These are phyloP conservation scores for Rhodotorula sp. DNA, from an alignment of 1,284 basidiomycete species.

Conservation along the genomic window DNA sequence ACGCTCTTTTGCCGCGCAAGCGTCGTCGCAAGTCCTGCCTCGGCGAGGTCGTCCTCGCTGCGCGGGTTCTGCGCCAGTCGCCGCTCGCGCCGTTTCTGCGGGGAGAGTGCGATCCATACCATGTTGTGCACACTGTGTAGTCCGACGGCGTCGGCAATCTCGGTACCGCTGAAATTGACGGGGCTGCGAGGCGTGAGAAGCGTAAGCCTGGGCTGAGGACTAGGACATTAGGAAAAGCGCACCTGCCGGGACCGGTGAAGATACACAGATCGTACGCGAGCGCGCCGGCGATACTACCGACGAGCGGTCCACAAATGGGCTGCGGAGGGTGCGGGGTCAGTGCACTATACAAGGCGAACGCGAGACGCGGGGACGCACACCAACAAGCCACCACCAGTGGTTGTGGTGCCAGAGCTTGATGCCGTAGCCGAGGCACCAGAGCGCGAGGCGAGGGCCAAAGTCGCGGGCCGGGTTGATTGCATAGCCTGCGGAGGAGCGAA, in stretches of 20 bases:
- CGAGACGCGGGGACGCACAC: slow-evolving; percentile 7
- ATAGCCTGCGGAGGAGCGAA: slow-evolving; percentile 13
- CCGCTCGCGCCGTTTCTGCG: slow-evolving; percentile 1
- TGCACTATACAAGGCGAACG: neutral
- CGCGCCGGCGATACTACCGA: slow-evolving; percentile 34
- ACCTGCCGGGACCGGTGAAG: slow-evolving; percentile 39
- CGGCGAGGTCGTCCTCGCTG: slow-evolving; percentile 10
- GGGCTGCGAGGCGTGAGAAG: slow-evolving; percentile 7
- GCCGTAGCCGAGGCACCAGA: slow-evolving; percentile 46
- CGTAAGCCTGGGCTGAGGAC: neutral
- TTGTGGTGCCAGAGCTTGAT: slow-evolving; percentile 42
- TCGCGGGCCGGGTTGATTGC: slow-evolving; percentile 49
- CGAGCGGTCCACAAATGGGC: slow-evolving; percentile 38
- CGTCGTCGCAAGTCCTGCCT: slow-evolving; percentile 10
- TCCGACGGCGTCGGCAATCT: slow-evolving; percentile 19
- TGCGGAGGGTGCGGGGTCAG: neutral
- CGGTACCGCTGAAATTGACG: slow-evolving; percentile 26
- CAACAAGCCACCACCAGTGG: slow-evolving; percentile 43
- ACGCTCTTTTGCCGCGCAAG: neutral
- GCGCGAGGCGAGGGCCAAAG: slow-evolving; percentile 47
- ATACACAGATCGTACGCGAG: slow-evolving; percentile 43
- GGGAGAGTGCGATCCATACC: slow-evolving; percentile 17
- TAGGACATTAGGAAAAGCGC: neutral
- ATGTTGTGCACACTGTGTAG: slow-evolving; percentile 27
- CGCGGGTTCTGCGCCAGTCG: neutral